Percentiles rank a stretch among this genome's conserved stretches.
These are phyloP conservation scores for Taphrina deformans DNA, from an alignment of 1,139 yeast species.

Conservation along the genomic window DNA sequence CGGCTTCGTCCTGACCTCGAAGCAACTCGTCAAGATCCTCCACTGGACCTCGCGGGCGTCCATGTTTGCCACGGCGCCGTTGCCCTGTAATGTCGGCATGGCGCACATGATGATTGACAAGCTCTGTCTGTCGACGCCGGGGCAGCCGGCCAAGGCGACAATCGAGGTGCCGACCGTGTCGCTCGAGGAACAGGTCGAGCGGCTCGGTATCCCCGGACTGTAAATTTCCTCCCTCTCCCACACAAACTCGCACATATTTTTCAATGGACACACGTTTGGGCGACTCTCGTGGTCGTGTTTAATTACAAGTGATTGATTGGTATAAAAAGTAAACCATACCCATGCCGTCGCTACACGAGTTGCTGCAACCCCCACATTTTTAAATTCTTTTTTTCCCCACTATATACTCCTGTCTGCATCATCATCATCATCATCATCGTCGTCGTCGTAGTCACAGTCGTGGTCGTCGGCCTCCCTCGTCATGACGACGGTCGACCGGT, in stretches of 20 bases:
- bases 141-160: neutral
- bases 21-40: slow-evolving; percentile 17
- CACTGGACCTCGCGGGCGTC: slow-evolving; percentile 31
- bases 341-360: too few relatives aligned
- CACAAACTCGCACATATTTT: too few relatives aligned
- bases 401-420: too few relatives aligned
- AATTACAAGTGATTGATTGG: too few relatives aligned
- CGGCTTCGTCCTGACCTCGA: slow-evolving; percentile 25
- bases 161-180: neutral
- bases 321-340: too few relatives aligned
- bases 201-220: neutral
- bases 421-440: too few relatives aligned
- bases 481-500: neutral
- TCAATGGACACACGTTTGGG: too few relatives aligned
- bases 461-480: neutral
- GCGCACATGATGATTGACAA: slow-evolving; percentile 12
- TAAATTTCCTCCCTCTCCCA: neutral
- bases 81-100: slow-evolving; percentile 31
- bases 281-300: too few relatives aligned
- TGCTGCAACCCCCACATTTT: too few relatives aligned
- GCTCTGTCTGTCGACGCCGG: neutral
- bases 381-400: too few relatives aligned
- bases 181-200: neutral
- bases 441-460: too few relatives aligned
- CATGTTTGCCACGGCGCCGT: slow-evolving; percentile 29